Base-by-base conservation (phyloP, 192 early-diverging fungal genomes). In the Coemansia sp. region DNA sequence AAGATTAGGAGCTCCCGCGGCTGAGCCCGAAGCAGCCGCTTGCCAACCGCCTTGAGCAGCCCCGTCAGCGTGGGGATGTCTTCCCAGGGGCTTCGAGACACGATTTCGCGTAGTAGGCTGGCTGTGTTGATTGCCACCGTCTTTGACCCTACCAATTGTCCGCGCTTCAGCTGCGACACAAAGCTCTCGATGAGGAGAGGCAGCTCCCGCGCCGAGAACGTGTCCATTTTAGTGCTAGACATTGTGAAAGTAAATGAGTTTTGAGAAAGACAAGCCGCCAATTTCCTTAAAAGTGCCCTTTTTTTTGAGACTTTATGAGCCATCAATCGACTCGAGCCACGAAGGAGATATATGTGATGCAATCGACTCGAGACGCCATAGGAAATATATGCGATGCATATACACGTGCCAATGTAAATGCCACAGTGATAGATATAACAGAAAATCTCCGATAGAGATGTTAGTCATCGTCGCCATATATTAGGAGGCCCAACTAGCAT, bases 1-100 rank as follows among this genome's bases (percentile, higher is more conserved):
- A 88, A 89, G 0, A 94, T 88, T 3, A 92, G 88, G 35, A 95
- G 84, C 72, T 97, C 96, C 77, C 78, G 68, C 8, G 93, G 92
- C 68, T 94, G 93, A 0, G 96, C 96, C 13, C 72, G 68, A n/a
- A 87, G 61, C 8, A 96, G 72, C 62, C 77, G 75, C 25, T 80
- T 68, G 39, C 92, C 93, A 2, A 94, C 85, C 1, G 87, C 80
- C 59, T 86, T 89, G 14, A 98, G 85, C 1, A 86, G 50, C 0
- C 79, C 72, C 6, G 88, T 59, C 14, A 98, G 84, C 34, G 71
- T 72, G 12, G 81, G 75, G 9, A 86, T 87, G 65, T 87, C 79
- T 16, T 74, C 82, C 90, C 94, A 94, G 28, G 89, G 85, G 42
- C 84, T 90, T 42, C 83, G 83, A 3, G 94, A 87, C 10, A 96